These are phyloP conservation scores for Viola pubescens DNA, from an alignment of 441 rosid genomes.

Conservation along the genomic window DNA sequence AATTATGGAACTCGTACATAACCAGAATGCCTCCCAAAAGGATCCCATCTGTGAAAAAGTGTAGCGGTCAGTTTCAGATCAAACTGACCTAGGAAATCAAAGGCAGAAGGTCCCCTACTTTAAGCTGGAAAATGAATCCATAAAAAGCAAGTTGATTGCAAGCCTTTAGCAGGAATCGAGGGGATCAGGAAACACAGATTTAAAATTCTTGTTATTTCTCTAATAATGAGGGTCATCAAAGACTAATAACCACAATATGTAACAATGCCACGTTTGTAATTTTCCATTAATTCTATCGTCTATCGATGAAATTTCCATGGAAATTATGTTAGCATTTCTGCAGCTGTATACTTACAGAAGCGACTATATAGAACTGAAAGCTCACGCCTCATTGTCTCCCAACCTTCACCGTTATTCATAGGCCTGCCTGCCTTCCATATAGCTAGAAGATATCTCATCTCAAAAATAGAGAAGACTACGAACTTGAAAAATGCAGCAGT, in stretches of 20 bases:
- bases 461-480: conserved; percentile 93
- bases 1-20: conserved; percentile 88
- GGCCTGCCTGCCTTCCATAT: conserved; percentile 97
- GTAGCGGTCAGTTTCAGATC: conserved; percentile 11
- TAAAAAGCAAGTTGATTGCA: neutral
- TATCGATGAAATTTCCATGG: neutral
- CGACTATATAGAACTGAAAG: conserved; percentile 91
- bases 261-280: neutral
- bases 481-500: conserved; percentile 99
- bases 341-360: conserved; percentile 60
- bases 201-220: too few species aligned
- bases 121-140: neutral
- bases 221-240: neutral
- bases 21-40: conserved; percentile 95
- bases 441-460: conserved; percentile 97
- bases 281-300: conserved; percentile 8
- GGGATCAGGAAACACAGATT: neutral
- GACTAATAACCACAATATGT: neutral
- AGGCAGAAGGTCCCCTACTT: neutral
- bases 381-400: conserved; percentile 96
- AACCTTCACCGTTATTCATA: conserved; percentile 85
- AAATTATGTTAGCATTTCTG: neutral
- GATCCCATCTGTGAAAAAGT: conserved; percentile 70
- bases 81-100: conserved; percentile 1
- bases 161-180: neutral